These are phyloP conservation scores for Epicoccum sorghinum DNA, from an alignment of 2,329 filamentous ascomycete genomes.

Conservation along the genomic window DNA sequence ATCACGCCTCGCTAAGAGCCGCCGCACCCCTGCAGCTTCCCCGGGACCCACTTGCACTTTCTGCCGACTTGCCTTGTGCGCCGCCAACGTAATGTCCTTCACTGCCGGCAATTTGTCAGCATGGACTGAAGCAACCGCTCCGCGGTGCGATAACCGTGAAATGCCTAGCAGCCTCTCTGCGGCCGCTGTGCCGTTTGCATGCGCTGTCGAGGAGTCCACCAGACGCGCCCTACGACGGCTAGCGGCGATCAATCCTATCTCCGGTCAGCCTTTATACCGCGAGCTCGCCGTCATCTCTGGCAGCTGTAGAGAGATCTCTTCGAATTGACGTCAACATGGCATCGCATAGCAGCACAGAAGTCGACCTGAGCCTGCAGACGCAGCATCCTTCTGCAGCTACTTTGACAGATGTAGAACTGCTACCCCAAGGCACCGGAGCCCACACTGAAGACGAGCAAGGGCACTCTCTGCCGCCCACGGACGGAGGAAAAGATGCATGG, in stretches of 20 bases:
- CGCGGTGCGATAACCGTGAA: neutral
- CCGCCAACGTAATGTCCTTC: neutral
- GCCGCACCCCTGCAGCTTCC: slow-evolving; percentile 15
- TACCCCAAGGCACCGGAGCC: slow-evolving; percentile 13
- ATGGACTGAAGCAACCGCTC: neutral
- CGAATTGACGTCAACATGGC: slow-evolving; percentile 19
- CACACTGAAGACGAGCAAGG: slow-evolving; percentile 28
- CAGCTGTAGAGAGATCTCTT: neutral
- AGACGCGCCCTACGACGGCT: slow-evolving; percentile 11
- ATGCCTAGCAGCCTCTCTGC: neutral
- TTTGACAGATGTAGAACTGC: slow-evolving; percentile 23
- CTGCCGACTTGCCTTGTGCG: neutral
- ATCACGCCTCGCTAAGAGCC: slow-evolving; percentile 15
- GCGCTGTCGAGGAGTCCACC: neutral
- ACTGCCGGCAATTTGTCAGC: neutral
- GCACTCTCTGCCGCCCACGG: slow-evolving; percentile 37
- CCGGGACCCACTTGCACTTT: slow-evolving; percentile 6
- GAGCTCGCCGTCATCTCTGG: neutral
- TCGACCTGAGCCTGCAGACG: slow-evolving; percentile 21
- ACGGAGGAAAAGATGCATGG: slow-evolving; percentile 41
- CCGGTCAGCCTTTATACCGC: neutral
- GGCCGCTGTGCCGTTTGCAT: neutral
- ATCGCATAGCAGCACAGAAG: slow-evolving; percentile 18
- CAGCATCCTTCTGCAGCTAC: slow-evolving; percentile 16
- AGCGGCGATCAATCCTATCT: neutral